Base-by-base conservation (phyloP, 768 basidiomycete species). In the Calvatia gigantea region DNA sequence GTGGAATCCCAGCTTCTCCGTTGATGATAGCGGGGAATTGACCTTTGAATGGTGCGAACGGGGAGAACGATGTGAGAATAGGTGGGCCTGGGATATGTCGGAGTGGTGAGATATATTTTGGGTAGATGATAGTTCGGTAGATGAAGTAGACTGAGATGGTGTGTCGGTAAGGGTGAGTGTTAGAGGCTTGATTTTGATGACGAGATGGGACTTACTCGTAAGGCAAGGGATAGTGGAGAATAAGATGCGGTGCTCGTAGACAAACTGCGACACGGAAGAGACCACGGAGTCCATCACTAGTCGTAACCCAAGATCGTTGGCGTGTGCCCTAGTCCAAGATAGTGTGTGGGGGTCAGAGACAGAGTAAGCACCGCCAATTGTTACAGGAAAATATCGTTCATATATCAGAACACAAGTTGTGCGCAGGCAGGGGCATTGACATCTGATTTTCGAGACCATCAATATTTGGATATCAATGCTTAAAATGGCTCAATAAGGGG, bases 1-100 rank as follows among this genome's bases (percentile, higher is more conserved):
- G 73, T 12, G 70, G 69, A 15, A 75, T 70, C 19, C 78, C 72
- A 27, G 70, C 65, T 64, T 78, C 77, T 12, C 68, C 64, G 5
- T 60, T 58, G 27, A 77, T 68, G 52, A 80, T 74, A 5, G 57
- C 62, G 2, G 64, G 65, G 56, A 70, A 74, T 49, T 78, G 74
- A 4, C 79, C 78, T 14, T 14, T 48, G 15, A 42, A 27, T 9
- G 38, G 45, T 2, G 25, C 37, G 7, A 19, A 21, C 2, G 51
- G 39, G 42, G 42, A 43, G 31, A 17, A 35, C 3, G 19, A 45
- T 0, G 12, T 14, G 12, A 4, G 31, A 44, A 53, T 12, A 44
- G 54, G 54, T 32, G 54, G 54, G 12, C 54, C 54, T 1, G 46
- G 54, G 25, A 49, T 39, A 23, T 47, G 54, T 14, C 54, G 54